These are phyloP conservation scores for Fragosphaeria purpurea DNA, from an alignment of 2,329 filamentous ascomycete genomes.

Conservation along the genomic window DNA sequence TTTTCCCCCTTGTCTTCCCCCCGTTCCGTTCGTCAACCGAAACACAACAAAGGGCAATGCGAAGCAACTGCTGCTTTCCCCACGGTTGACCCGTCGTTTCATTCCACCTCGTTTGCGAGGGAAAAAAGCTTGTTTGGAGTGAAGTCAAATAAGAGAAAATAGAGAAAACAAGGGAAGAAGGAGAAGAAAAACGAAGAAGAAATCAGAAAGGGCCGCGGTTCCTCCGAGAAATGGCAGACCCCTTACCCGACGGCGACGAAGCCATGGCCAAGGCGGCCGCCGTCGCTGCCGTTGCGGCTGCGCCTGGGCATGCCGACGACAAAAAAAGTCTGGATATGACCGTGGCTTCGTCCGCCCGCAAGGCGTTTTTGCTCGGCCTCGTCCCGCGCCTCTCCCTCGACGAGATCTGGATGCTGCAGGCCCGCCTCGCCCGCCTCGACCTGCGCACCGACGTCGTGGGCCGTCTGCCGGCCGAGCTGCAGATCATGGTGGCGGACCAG, in stretches of 20 bases:
- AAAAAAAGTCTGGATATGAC: too few relatives aligned
- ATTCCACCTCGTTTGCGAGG: neutral
- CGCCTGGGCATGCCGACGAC: neutral
- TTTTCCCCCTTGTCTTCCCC: too few relatives aligned
- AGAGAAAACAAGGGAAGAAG: neutral
- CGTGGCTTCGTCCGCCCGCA: neutral
- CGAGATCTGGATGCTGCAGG: conserved; percentile 13
- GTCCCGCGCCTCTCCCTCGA: conserved; percentile 7
- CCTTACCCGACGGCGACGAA: neutral
- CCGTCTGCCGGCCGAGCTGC: conserved; percentile 13
- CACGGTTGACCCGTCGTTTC: neutral
- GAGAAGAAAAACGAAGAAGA: too few relatives aligned
- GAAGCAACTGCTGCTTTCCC: too few relatives aligned
- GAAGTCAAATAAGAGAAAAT: neutral
- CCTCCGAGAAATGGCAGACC: neutral
- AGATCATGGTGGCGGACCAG: conserved; percentile 7
- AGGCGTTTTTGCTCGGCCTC: conserved; percentile 6
- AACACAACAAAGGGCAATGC: too few relatives aligned
- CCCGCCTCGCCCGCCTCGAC: conserved; percentile 8
- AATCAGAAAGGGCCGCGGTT: neutral
- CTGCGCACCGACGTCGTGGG: conserved; percentile 11
- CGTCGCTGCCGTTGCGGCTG: neutral
- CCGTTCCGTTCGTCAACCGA: too few relatives aligned
- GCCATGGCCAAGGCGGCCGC: neutral
- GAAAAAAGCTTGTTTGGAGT: neutral